phyloP scores from a whole-genome alignment of 2,329 filamentous ascomycete species.

The Arthroderma sp. region DNA sequence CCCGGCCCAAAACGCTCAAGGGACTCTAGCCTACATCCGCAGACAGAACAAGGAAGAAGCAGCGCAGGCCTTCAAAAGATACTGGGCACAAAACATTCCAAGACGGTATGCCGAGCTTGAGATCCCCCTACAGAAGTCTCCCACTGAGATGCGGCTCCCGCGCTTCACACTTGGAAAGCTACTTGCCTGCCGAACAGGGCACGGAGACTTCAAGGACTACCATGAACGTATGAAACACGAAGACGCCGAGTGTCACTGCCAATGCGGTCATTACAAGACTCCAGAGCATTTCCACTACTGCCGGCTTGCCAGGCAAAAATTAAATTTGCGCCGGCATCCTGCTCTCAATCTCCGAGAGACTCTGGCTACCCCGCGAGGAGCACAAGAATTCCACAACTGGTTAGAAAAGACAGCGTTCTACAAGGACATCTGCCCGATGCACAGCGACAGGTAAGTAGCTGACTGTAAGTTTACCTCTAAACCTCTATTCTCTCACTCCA shows the following conservation, averaged over 20 bases:
- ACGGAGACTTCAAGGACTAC: not conserved
- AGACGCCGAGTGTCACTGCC: not conserved
- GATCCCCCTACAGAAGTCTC: not conserved
- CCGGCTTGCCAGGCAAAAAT: not conserved
- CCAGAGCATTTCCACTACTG: conserved; percentile 1
- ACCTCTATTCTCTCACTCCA: too few species aligned
- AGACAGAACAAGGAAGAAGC: not conserved
- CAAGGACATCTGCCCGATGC: not conserved
- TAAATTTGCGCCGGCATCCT: not conserved
- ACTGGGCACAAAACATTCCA: not conserved
- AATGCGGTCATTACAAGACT: not conserved
- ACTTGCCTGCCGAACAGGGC: too few species aligned
- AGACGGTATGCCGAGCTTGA: not conserved
- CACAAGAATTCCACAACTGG: not conserved
- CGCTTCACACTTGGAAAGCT: not conserved
- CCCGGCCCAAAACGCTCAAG: not conserved
- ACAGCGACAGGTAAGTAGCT: too few species aligned
- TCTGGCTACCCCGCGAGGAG: not conserved
- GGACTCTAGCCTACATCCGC: too few species aligned
- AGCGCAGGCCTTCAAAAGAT: not conserved
- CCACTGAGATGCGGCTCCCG: not conserved
- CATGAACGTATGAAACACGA: not conserved
- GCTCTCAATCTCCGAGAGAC: not conserved
- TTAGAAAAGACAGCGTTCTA: not conserved
- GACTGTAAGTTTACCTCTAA: too few species aligned